Conservation (phyloP, 345 rosid genomes). For the Rhodamnia argentea region DNA sequence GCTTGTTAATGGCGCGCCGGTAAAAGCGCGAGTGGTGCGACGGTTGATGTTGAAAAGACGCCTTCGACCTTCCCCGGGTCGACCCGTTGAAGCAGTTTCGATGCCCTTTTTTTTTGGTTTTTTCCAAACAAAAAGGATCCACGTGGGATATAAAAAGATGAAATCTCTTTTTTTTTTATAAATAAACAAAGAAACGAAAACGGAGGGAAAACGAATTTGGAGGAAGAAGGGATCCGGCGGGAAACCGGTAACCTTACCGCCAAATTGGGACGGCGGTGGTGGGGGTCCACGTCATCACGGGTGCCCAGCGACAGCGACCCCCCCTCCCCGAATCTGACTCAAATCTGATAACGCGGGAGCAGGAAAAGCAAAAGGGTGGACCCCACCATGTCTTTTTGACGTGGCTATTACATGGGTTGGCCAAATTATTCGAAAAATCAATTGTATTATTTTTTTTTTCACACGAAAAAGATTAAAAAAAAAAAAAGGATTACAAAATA, state of each 20-base stretch:
- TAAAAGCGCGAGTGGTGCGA: not conserved
- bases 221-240: not conserved
- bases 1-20: not conserved
- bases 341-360: not conserved
- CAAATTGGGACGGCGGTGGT: not conserved
- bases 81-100: not conserved
- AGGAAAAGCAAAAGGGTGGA: not conserved
- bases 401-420: not conserved
- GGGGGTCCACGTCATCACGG: not conserved
- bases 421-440: not conserved
- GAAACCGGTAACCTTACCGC: constrained; percentile 3
- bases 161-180: not conserved
- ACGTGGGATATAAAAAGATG: not conserved
- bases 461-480: not conserved
- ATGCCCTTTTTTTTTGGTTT: not conserved
- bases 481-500: not conserved
- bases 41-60: not conserved
- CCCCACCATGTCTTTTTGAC: not conserved
- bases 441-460: not conserved
- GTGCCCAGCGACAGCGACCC: not conserved
- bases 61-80: not conserved
- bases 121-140: not conserved
- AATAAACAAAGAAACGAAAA: not conserved
- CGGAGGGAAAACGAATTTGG: not conserved
- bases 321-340: not conserved